phyloP scores from a whole-genome alignment of 2,329 filamentous ascomycete species.

The Emericellopsis cladophorae region DNA sequence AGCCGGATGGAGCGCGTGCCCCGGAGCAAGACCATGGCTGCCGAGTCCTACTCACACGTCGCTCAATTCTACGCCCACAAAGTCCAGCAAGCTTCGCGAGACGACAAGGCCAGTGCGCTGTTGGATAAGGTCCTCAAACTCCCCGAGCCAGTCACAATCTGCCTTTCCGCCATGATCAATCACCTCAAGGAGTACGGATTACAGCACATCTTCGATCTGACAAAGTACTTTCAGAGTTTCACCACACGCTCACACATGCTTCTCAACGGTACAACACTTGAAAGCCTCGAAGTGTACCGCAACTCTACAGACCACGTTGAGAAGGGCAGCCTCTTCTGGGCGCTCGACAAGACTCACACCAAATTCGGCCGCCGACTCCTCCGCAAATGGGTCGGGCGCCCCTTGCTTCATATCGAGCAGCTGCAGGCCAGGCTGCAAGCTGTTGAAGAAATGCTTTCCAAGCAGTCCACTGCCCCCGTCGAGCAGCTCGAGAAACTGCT shows the following conservation, averaged over 20 bases:
- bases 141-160: constrained; percentile 77
- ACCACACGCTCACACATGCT: constrained; percentile 92
- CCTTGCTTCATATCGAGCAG: constrained; percentile 61
- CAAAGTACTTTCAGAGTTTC: constrained; percentile 95
- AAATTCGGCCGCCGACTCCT: constrained; percentile 79
- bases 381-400: constrained; percentile 89
- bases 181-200: constrained; percentile 86
- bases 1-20: constrained; percentile 72
- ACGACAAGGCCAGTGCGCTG: constrained; percentile 48
- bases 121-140: constrained; percentile 80
- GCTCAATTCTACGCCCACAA: constrained; percentile 87
- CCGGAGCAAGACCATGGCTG: constrained; percentile 68
- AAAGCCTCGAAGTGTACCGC: constrained; percentile 88
- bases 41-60: constrained; percentile 78
- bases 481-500: constrained; percentile 67
- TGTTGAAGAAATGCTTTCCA: constrained; percentile 72
- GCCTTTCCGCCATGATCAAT: constrained; percentile 90
- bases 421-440: constrained; percentile 73
- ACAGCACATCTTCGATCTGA: constrained; percentile 90
- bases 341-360: constrained; percentile 82
- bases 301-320: constrained; percentile 81
- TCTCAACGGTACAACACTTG: constrained; percentile 86
- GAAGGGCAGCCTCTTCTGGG: constrained; percentile 90
- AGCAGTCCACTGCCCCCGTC: constrained; percentile 51
- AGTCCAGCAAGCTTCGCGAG: constrained; percentile 47